A percentile compares a stretch with the other conserved stretches of the same genome.
These are phyloP conservation scores for Inga leiocalycina DNA, from an alignment of 306 rosid genomes.

Conservation along the genomic window DNA sequence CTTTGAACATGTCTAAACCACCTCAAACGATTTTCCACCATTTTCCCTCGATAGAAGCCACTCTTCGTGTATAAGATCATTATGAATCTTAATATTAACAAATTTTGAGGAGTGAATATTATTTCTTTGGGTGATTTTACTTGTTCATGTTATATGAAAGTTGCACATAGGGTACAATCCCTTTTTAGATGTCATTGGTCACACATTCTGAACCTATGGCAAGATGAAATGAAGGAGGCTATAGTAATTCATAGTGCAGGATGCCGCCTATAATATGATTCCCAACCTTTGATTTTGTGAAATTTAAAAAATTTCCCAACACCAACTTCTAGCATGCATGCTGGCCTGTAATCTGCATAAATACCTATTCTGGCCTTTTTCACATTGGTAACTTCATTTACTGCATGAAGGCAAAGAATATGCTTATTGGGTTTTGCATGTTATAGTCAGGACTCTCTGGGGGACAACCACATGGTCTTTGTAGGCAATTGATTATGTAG, in stretches of 20 bases:
- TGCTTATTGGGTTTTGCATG: not conserved
- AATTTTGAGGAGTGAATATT: conserved; percentile 1
- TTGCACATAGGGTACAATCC: not conserved
- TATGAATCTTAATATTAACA: not conserved
- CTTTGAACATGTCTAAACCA: too few species aligned
- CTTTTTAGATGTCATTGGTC: not conserved
- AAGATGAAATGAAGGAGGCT: not conserved
- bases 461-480: not conserved
- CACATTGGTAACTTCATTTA: conserved; percentile 1
- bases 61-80: too few species aligned
- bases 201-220: not conserved
- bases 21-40: too few species aligned
- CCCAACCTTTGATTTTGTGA: conserved; percentile 8
- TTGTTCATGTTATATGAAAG: not conserved
- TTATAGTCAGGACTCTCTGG: not conserved
- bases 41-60: too few species aligned
- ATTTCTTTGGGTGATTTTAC: not conserved
- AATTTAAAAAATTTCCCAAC: not conserved
- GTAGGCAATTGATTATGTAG: conserved; percentile 15
- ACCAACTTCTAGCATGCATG: not conserved
- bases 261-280: not conserved
- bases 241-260: not conserved
- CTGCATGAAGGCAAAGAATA: not conserved
- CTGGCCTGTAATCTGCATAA: not conserved
- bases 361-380: not conserved